Evolutionary conservation across 257 asterid genomes (phyloP), one percentile per base, ranked within the genome.

Genomic region (Solanum verrucosum): DNA sequence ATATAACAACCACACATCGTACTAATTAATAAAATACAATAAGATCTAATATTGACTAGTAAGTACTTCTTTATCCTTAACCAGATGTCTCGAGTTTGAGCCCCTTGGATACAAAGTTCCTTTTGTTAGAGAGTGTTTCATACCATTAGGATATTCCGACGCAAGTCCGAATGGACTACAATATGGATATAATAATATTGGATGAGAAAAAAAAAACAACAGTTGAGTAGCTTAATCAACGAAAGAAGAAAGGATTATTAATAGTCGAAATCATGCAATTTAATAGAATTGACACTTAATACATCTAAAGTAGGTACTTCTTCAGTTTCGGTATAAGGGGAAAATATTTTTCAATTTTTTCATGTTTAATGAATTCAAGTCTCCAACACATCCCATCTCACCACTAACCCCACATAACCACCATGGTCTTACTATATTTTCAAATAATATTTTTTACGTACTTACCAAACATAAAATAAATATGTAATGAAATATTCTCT

Each of bases 141-240:
- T 31, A 31, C 33, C 33, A 31, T 31, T 31, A 4, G 33, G 33
- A 31, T 31, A 31, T 31, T 31, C 33, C 33, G 33, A 31, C 33
- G 33, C 33, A 31, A 31, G 3, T 31, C 33, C 33, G 3, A 31
- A 31, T 4, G 4, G 33, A 31, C 33, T 31, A 31, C 33, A 40
- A 11, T 42, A 11, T 1, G 49, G 49, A 42, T 40, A 40, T 40
- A 1, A 0, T n/a, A 0, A 42, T 42, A 42, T 0, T 0, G 1
- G 9, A 49, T 49, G 8, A 2, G 1, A 52, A 52, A 52, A 16
- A 49, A 49, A 49, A 4, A 14, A 49, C 6, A 16, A 16, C 52
- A 44, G 13, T 13, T 0, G 56, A 52, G 23, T 5, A 0, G 63
- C 63, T 16, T 2, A 52, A 52, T 23, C 23, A 52, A 16, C 63